Conservation (phyloP, 2,329 filamentous ascomycete species). For the Colletotrichum echinochloae region DNA sequence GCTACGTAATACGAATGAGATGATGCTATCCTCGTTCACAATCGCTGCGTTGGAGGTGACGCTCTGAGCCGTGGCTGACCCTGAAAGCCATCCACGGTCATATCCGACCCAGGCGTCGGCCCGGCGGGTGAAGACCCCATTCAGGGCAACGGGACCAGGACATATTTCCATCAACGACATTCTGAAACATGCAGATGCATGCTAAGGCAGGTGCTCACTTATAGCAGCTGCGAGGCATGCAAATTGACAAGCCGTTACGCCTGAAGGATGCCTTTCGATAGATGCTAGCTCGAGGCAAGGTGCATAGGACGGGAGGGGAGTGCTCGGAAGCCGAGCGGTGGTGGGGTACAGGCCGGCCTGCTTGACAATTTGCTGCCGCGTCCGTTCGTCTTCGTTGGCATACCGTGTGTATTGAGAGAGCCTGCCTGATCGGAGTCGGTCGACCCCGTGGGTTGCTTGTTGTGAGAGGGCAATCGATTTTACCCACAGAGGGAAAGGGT, state of each 20-base stretch:
- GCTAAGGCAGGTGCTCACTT: slow-evolving; percentile 20
- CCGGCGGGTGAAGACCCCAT: slow-evolving; percentile 14
- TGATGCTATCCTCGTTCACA: slow-evolving; percentile 3
- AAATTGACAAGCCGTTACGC: slow-evolving; percentile 21
- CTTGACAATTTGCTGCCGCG: not conserved
- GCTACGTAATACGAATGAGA: slow-evolving; percentile 23
- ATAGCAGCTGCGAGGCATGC: slow-evolving; percentile 19
- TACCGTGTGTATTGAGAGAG: slow-evolving; percentile 10
- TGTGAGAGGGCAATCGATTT: slow-evolving; percentile 13
- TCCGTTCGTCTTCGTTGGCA: slow-evolving; percentile 25
- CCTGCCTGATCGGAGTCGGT: slow-evolving; percentile 21
- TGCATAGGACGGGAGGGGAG: slow-evolving; percentile 20
- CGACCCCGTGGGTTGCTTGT: slow-evolving; percentile 18
- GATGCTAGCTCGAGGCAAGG: slow-evolving; percentile 30
- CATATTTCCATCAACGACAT: slow-evolving; percentile 13
- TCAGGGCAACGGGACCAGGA: slow-evolving; percentile 7
- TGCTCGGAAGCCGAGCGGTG: slow-evolving; percentile 10
- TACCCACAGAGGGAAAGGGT: slow-evolving; percentile 26
- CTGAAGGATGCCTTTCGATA: slow-evolving; percentile 12
- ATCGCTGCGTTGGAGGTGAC: slow-evolving; percentile 1
- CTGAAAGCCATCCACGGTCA: slow-evolving; percentile 13
- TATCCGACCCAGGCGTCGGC: not conserved
- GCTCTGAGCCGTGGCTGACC: slow-evolving; percentile 1
- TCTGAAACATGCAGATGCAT: slow-evolving; percentile 32
- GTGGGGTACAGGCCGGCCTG: slow-evolving; percentile 29